Evolutionary conservation across 2,329 filamentous ascomycete species (phyloP).

Genomic region (Teratosphaeria nubilosa): DNA sequence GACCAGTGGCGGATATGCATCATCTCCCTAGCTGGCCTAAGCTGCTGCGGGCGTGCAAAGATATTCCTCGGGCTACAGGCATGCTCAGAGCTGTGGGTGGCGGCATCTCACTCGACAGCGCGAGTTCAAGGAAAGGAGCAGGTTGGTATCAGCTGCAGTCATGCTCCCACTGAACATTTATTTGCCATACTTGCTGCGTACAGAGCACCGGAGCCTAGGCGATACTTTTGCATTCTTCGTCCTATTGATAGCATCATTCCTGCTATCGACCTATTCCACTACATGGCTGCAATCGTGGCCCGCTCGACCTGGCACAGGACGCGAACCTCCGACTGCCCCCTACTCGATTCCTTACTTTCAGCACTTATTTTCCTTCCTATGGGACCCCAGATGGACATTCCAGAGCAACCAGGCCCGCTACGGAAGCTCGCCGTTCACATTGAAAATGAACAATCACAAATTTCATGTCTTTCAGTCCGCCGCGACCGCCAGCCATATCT

Average conservation of each 20-base stretch:
- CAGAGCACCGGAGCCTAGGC: no score
- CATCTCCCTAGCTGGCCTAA: no score
- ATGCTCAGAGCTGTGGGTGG: no score
- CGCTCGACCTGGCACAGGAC: not conserved
- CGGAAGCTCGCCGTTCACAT: constrained; percentile 4
- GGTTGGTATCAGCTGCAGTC: no score
- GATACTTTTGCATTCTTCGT: not conserved
- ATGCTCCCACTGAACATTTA: no score
- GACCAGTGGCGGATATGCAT: no score
- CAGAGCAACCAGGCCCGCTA: not conserved
- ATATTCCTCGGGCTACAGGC: no score
- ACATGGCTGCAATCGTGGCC: constrained; percentile 1
- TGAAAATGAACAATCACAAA: constrained; percentile 6
- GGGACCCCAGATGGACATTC: constrained; percentile 4
- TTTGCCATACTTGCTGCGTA: no score
- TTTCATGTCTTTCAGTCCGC: constrained; percentile 8
- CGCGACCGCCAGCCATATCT: constrained; percentile 4
- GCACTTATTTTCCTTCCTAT: constrained; percentile 4
- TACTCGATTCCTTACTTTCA: constrained; percentile 7
- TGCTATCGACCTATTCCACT: not conserved
- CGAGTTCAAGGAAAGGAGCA: no score
- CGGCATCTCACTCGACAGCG: no score
- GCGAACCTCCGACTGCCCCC: constrained; percentile 5
- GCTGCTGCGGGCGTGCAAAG: no score
- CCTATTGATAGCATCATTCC: not conserved